Percentiles rank a stretch among this genome's conserved stretches.
Conservation (phyloP, 2,329 filamentous ascomycete genomes). For the Didymella arachidicola region DNA sequence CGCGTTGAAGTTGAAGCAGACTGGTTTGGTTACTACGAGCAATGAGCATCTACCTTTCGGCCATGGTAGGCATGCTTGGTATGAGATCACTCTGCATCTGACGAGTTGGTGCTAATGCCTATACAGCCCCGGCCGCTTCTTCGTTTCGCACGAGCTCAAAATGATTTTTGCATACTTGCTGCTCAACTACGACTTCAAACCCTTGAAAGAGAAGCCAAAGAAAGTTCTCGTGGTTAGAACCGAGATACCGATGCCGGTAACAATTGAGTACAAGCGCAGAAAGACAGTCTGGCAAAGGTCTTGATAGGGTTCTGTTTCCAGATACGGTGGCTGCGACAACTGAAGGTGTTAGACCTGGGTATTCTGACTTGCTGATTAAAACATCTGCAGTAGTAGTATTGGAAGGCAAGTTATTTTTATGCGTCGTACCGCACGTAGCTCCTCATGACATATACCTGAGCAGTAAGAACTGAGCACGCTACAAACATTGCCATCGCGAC, state of each 20-base stretch:
- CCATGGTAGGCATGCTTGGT: constrained; percentile 61
- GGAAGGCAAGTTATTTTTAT: too few species aligned
- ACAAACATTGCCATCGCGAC: too few species aligned
- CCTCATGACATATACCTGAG: too few species aligned
- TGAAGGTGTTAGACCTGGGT: too few species aligned
- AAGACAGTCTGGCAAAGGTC: neutral
- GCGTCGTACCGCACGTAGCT: too few species aligned
- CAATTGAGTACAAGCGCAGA: neutral
- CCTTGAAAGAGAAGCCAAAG: constrained; percentile 32
- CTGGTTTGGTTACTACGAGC: constrained; percentile 64
- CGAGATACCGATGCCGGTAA: neutral
- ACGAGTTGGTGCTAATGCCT: neutral
- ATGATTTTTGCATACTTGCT: constrained; percentile 49
- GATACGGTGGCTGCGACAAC: too few species aligned
- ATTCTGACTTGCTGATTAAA: too few species aligned
- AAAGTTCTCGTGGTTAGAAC: constrained; percentile 26
- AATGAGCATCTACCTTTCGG: constrained; percentile 63
- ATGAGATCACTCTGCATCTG: neutral
- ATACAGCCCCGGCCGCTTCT: constrained; percentile 1
- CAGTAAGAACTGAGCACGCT: too few species aligned
- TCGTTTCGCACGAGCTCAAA: constrained; percentile 34
- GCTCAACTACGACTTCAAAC: constrained; percentile 50
- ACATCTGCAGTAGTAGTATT: too few species aligned
- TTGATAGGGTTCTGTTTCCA: too few species aligned
- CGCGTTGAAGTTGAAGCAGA: constrained; percentile 46